Evolutionary conservation across 805 yeast genomes (phyloP), one percentile per base, ranked within the genome.

Genomic region (Candida montana): DNA sequence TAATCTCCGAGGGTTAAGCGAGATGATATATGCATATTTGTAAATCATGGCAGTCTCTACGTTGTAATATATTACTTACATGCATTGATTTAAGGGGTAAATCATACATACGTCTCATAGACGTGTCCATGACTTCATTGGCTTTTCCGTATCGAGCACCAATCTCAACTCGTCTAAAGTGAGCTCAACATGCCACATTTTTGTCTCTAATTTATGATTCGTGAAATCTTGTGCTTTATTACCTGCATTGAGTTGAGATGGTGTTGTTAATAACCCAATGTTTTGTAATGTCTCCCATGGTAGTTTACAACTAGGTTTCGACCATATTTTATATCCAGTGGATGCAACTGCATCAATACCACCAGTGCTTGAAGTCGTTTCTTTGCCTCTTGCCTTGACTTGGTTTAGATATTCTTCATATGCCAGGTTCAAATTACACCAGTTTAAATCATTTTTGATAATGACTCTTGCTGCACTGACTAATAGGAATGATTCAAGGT

Each of bases 401-500:
- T 80, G 71, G 2, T 63, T 66, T n/a, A 57, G 54, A 59, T 87
- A 91, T 58, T 91, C 98, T 26, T 79, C 80, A 58, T 80, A 83
- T 0, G 81, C 83, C 44, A 88, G 63, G 50, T 84, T 85, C 61
- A 89, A 81, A 58, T 87, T 90, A 16, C 86, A 72, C n/a, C 70
- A 68, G 12, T 69, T 77, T 19, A 76, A 61, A 17, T 74, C 79
- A 23, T 70, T 69, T 51, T 80, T 83, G 37, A 75, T 68, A 19
- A 77, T 68, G 39, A 81, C 80, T 34, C 97, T 68, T 0, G 95
- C 86, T 0, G 90, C 82, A 33, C 88, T 77, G 5, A 90, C 77
- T 12, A 87, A 62, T 31, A 91, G 55, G 15, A 83, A 74, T 35
- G 83, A 57, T 53, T 91, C 97, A 24, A 86, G 57, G 44, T 82